Evolutionary conservation across 805 yeast genomes (phyloP), one percentile per base, ranked within the genome.

Genomic region (Saccharomycopsis sp.): DNA sequence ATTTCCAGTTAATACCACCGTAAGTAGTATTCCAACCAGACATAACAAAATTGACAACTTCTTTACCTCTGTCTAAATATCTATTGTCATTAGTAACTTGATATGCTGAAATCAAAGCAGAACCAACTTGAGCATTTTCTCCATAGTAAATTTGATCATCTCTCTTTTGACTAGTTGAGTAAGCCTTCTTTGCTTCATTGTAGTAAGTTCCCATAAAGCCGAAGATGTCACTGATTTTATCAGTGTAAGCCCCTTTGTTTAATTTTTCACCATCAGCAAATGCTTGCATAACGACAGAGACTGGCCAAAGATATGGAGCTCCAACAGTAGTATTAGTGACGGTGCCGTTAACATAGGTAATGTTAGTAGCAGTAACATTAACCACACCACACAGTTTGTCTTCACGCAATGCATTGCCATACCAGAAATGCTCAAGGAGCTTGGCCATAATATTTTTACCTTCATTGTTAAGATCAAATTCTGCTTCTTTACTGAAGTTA

Each of bases 91-190:
- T 74, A 1, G 86, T 79, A 20, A 77, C 85, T 55, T 80, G 87
- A 55, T 76, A 81, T 1, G 85, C 84, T 2, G 78, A 71, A 46
- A 82, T 63, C 53, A 79, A 65, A 2, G 80, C 81, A 53, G 78
- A 67, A 13, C 83, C 81, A 11, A 81, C 76, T 57, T 81, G 89
- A 2, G 88, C 89, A 56, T 81, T 83, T 55, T 81, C 89, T 55
- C 81, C 87, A 51, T 77, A 77, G 59, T 81, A 80, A 33, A 81
- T 75, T 57, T 81, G 87, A 41, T 64, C 63, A 58, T 80, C 81
- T 38, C 73, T 79, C 55, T 78, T 72, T 55, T 75, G 79, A 3
- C 81, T 79, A 1, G 86, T 87, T 34, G 82, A 74, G 60, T 71
- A 82, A 3, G 81, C 86, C 45, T 72, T 72, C 35, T 63, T 55